Base-by-base conservation (phyloP, 768 basidiomycete species). In the Mycena floridula region DNA sequence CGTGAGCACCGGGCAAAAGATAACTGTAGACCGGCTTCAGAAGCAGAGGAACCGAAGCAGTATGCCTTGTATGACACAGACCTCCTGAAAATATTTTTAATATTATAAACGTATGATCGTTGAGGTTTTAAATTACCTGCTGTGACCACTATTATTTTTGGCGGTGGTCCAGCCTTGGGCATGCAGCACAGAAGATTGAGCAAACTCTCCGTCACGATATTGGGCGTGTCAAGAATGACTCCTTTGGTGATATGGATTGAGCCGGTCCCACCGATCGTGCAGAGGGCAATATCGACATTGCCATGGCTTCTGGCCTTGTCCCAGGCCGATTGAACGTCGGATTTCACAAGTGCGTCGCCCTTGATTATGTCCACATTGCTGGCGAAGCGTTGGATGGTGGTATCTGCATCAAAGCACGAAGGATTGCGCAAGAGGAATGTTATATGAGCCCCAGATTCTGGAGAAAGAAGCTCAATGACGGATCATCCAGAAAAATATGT, bases 341-440 rank as follows among this genome's bases (percentile, higher is more conserved):
- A 67, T 44, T 67, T 57, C 26, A 70, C 64, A 6, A 80, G 65
- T 0, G 78, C 83, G 50, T 87, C 82, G 5, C 85, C 85, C 48
- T 77, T 67, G 8, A 82, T 53, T 7, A 85, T 59, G 9, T 59
- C 68, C 2, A 76, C 85, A 0, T 65, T 53, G 38, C 65, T 56
- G 39, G 85, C 53, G 54, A 75, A 72, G 8, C 50, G 47, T 50
- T 84, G 74, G n/a, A 87, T 73, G 2, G 49, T 52, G 20, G 65
- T 62, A 50, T 86, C 76, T 6, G 60, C 49, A 36, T 82, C 79
- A 50, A 86, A 85, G 4, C 68, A 66, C 7, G 61, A 49, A 0
- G 72, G 61, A 15, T 64, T 68, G 24, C 85, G 76, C 26, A 86
- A 67, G 11, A 85, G 67, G 52, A 81, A 85, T 0, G 81, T 82